Evolutionary conservation across 306 rosid species (phyloP).

Genomic region (Gleditsia sinensis): DNA sequence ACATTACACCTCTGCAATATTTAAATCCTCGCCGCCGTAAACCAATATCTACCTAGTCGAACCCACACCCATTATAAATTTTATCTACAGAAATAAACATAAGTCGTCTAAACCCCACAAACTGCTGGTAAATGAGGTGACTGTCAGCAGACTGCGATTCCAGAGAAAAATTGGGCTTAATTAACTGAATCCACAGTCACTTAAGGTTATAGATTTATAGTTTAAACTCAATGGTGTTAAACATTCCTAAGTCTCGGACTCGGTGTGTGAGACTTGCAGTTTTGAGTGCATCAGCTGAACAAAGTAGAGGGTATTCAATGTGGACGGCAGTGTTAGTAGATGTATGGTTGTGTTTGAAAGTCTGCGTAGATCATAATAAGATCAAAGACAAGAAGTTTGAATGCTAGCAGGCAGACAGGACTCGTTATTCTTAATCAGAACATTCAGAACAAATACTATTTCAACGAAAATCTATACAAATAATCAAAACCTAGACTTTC

Average conservation of each 20-base stretch:
- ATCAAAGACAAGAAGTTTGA: neutral
- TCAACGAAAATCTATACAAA: neutral
- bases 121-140: slow-evolving; percentile 1
- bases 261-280: too few relatives aligned
- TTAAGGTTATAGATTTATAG: neutral
- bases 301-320: neutral
- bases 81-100: slow-evolving; percentile 22
- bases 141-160: neutral
- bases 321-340: neutral
- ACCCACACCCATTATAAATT: slow-evolving; percentile 23
- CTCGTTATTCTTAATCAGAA: neutral
- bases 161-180: neutral
- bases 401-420: neutral
- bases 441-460: neutral
- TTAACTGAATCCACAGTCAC: neutral
- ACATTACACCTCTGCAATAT: slow-evolving; percentile 39
- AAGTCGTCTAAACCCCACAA: slow-evolving; percentile 31
- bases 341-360: neutral
- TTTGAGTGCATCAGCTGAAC: slow-evolving; percentile 9
- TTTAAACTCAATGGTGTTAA: too few relatives aligned
- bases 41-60: slow-evolving; percentile 37
- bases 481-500: neutral
- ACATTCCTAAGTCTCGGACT: too few relatives aligned
- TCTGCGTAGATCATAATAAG: neutral
- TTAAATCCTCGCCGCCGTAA: slow-evolving; percentile 41